Evolutionary conservation across 2,329 filamentous ascomycete species (phyloP).

Genomic region (Immersiporthe knoxdaviesiana): DNA sequence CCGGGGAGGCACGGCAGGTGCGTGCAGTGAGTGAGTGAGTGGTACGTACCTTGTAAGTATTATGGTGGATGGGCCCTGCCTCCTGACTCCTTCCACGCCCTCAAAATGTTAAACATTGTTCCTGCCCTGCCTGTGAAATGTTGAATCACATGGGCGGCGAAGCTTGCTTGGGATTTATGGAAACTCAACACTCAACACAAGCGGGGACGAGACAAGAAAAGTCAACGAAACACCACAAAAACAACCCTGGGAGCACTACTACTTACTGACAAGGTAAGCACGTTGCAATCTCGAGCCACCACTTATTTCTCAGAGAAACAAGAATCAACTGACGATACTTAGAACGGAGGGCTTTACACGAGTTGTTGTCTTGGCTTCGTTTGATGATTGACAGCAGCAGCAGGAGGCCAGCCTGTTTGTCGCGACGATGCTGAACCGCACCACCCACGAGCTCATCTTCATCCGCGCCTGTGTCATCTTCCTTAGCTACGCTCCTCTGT

Average conservation of each 20-base stretch:
- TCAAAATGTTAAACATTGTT: neutral
- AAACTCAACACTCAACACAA: too few relatives aligned
- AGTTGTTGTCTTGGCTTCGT: too few relatives aligned
- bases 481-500: constrained; percentile 18
- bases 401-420: neutral
- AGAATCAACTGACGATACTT: neutral
- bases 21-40: too few relatives aligned
- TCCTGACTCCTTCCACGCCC: too few relatives aligned
- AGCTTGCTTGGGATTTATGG: too few relatives aligned
- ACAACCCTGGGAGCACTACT: neutral
- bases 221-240: neutral
- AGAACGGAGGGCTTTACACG: too few relatives aligned
- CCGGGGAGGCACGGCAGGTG: too few relatives aligned
- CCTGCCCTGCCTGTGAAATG: neutral
- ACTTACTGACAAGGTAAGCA: neutral
- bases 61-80: too few relatives aligned
- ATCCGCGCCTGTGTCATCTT: constrained; percentile 50
- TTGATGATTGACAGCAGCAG: too few relatives aligned
- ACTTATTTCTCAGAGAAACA: neutral
- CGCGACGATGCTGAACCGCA: constrained; percentile 25
- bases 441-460: constrained; percentile 43
- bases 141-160: neutral
- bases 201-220: neutral
- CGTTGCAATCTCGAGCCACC: neutral
- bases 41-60: neutral